Conservation (phyloP, 768 basidiomycete genomes). For the Boletus pseudo-olivaceus region DNA sequence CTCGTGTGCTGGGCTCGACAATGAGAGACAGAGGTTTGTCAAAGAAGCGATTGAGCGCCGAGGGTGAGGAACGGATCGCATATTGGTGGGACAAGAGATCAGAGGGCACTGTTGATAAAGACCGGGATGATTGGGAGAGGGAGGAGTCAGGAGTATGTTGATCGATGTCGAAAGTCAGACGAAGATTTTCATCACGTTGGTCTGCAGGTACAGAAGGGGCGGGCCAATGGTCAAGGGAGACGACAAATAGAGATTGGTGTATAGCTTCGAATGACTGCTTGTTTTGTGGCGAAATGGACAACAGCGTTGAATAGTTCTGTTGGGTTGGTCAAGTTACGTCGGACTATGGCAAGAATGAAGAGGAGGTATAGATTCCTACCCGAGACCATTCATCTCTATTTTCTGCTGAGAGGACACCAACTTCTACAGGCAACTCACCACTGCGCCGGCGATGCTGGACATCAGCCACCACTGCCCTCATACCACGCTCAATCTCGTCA, state of each 20-base stretch:
- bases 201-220: slow-evolving; percentile 26
- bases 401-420: slow-evolving; percentile 77
- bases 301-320: slow-evolving; percentile 65
- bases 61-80: slow-evolving; percentile 63
- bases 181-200: slow-evolving; percentile 19
- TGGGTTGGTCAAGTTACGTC: not conserved
- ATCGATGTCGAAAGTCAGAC: slow-evolving; percentile 34
- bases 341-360: not conserved
- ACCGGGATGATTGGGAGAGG: slow-evolving; percentile 6
- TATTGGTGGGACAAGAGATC: slow-evolving; percentile 70
- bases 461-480: slow-evolving; percentile 52
- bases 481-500: slow-evolving; percentile 41
- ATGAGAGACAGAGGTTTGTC: slow-evolving; percentile 84
- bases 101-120: slow-evolving; percentile 8
- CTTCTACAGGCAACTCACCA: slow-evolving; percentile 55
- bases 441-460: slow-evolving; percentile 45
- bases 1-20: slow-evolving; percentile 81
- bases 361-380: slow-evolving; percentile 39
- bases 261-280: slow-evolving; percentile 56
- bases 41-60: slow-evolving; percentile 79
- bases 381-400: slow-evolving; percentile 78
- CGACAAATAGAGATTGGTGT: slow-evolving; percentile 69
- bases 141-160: not conserved
- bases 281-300: slow-evolving; percentile 67
- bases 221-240: slow-evolving; percentile 79